A percentile compares a stretch with the other conserved stretches of the same genome.
These are phyloP conservation scores for Lipomyces yamadae DNA, from an alignment of 805 yeast genomes.

Conservation along the genomic window DNA sequence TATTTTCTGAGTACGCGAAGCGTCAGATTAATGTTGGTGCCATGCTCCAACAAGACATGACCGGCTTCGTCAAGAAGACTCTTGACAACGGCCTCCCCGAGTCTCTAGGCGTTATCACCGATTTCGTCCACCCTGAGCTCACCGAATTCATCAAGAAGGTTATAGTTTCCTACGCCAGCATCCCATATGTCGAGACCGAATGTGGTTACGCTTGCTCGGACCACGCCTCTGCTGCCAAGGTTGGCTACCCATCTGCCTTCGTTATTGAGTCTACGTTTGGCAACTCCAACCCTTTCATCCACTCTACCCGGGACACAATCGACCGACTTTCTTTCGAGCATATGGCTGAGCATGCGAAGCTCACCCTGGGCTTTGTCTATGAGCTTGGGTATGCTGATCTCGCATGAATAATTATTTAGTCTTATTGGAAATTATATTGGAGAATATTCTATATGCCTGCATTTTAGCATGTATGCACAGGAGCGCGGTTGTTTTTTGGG, in stretches of 20 bases:
- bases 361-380: slow-evolving; percentile 71
- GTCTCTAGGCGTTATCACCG: slow-evolving; percentile 79
- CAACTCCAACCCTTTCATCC: slow-evolving; percentile 70
- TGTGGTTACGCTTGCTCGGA: slow-evolving; percentile 96
- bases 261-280: slow-evolving; percentile 77
- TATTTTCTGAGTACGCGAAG: slow-evolving; percentile 60
- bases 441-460: neutral
- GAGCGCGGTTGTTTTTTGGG: neutral
- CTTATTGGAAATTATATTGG: neutral
- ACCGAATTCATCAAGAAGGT: slow-evolving; percentile 66
- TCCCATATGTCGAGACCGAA: slow-evolving; percentile 71
- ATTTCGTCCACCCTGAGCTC: slow-evolving; percentile 62
- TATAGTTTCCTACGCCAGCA: slow-evolving; percentile 64
- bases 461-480: neutral
- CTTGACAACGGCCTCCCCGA: slow-evolving; percentile 58
- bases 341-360: slow-evolving; percentile 76
- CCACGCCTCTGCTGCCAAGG: slow-evolving; percentile 81
- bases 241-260: slow-evolving; percentile 84
- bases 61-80: slow-evolving; percentile 69
- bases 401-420: neutral
- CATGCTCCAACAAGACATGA: slow-evolving; percentile 95
- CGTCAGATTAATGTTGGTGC: slow-evolving; percentile 64
- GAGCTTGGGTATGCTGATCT: slow-evolving; percentile 62
- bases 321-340: slow-evolving; percentile 80
- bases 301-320: slow-evolving; percentile 76